Conservation (phyloP, 2,329 filamentous ascomycete genomes). For the Alternaria sp. region DNA sequence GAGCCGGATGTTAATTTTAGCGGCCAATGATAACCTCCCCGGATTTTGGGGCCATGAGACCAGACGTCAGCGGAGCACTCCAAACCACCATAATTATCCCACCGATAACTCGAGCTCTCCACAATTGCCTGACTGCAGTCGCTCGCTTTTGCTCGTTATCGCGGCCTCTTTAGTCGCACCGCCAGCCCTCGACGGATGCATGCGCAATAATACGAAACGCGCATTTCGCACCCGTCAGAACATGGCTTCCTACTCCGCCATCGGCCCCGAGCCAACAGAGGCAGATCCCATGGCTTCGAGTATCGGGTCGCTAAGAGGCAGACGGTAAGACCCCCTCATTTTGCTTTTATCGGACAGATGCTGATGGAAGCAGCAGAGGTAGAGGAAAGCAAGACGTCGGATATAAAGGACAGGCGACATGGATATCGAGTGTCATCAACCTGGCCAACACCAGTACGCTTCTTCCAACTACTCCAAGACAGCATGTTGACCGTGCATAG, state of each 20-base stretch:
- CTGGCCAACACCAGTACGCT: constrained; percentile 89
- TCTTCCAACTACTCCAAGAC: constrained; percentile 1
- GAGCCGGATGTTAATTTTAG: constrained; percentile 24
- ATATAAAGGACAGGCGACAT: constrained; percentile 77
- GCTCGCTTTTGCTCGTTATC: constrained; percentile 3
- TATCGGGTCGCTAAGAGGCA: constrained; percentile 52
- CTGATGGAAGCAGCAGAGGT: constrained; percentile 58
- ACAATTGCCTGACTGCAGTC: neutral
- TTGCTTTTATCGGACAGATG: neutral
- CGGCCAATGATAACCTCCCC: constrained; percentile 20
- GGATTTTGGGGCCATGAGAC: constrained; percentile 10
- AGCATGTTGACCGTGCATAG: constrained; percentile 57
- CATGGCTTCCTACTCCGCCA: constrained; percentile 60
- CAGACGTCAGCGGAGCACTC: constrained; percentile 23
- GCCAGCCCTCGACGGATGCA: constrained; percentile 34
- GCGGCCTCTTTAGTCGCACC: neutral
- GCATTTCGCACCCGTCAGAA: constrained; percentile 29
- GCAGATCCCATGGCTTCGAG: constrained; percentile 54
- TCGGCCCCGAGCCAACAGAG: constrained; percentile 52
- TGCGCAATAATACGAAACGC: constrained; percentile 33
- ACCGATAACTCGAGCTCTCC: constrained; percentile 1
- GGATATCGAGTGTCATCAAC: constrained; percentile 91
- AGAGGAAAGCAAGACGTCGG: constrained; percentile 76
- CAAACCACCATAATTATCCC: constrained; percentile 14
- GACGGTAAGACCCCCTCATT: constrained; percentile 38